A percentile compares a stretch with the other conserved stretches of the same genome.
These are phyloP conservation scores for Sugiyamaella pinicola DNA, from an alignment of 1,139 yeast genomes.

Conservation along the genomic window DNA sequence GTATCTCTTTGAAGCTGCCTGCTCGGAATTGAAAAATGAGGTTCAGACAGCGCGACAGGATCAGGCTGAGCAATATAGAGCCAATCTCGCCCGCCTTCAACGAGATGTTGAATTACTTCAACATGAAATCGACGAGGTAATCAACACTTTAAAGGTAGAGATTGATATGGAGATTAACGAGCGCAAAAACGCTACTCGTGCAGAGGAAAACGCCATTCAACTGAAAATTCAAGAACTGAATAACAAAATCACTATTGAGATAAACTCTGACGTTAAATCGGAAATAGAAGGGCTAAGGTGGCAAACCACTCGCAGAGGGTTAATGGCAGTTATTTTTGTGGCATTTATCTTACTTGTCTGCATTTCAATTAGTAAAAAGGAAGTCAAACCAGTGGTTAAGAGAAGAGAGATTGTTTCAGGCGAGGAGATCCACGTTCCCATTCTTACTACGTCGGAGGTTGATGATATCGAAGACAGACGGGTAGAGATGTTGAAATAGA, in stretches of 20 bases:
- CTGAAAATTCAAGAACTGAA: constrained; percentile 79
- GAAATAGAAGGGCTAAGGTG: constrained; percentile 89
- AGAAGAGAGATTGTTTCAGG: constrained; percentile 33
- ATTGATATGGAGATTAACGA: constrained; percentile 84
- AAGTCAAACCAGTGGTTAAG: constrained; percentile 38
- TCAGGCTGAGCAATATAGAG: constrained; percentile 68
- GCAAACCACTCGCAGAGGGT: constrained; percentile 90
- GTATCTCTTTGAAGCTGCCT: constrained; percentile 89
- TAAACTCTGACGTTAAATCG: constrained; percentile 78
- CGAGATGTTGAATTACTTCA: constrained; percentile 69
- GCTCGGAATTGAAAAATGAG: constrained; percentile 82
- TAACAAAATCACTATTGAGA: constrained; percentile 80
- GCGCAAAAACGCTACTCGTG: constrained; percentile 81
- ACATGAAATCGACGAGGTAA: constrained; percentile 75
- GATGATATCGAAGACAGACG: constrained; percentile 37
- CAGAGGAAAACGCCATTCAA: constrained; percentile 69
- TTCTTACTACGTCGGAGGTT: constrained; percentile 34
- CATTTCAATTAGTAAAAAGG: constrained; percentile 48
- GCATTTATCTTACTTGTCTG: constrained; percentile 55
- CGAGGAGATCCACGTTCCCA: constrained; percentile 38
- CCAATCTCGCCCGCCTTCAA: constrained; percentile 68
- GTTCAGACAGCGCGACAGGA: constrained; percentile 71
- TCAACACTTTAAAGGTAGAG: constrained; percentile 68
- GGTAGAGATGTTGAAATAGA: constrained; percentile 30
- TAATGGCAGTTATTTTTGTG: constrained; percentile 57